Conservation (phyloP, 192 early-diverging fungal genomes). For the Entomortierella parvispora region DNA sequence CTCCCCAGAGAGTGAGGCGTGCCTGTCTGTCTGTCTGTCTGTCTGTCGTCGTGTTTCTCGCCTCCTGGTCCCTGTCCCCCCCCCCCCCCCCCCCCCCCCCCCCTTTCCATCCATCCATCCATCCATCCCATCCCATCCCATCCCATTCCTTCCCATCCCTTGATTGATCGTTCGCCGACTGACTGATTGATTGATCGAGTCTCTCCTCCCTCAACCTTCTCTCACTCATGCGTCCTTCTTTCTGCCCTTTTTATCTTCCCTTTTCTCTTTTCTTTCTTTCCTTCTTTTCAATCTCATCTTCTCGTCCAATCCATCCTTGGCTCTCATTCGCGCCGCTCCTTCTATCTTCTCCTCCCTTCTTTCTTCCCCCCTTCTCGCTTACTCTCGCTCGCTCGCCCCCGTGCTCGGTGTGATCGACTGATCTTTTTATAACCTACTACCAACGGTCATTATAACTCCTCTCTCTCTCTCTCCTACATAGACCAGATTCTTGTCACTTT, state of each 20-base stretch:
- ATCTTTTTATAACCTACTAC: background rate
- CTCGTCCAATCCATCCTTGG: too few relatives aligned
- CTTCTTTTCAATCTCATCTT: background rate
- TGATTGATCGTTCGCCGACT: background rate
- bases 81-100: too few relatives aligned
- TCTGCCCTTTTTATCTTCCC: background rate
- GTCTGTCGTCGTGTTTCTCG: too few relatives aligned
- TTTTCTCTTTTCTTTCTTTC: background rate
- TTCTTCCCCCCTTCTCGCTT: background rate
- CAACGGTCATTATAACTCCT: background rate
- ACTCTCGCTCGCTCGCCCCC: too few relatives aligned
- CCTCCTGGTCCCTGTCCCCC: too few relatives aligned
- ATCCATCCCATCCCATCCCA: background rate
- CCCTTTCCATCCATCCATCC: background rate
- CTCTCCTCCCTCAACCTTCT: background rate
- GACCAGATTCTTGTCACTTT: background rate
- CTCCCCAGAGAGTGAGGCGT: too few relatives aligned
- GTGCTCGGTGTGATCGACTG: too few relatives aligned
- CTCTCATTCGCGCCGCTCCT: background rate
- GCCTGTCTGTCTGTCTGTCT: background rate
- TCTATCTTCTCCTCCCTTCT: conserved; percentile 4
- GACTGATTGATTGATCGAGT: background rate
- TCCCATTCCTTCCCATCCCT: background rate
- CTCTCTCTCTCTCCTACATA: background rate
- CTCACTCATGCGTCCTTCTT: background rate